A percentile compares a stretch with the other conserved stretches of the same genome.
Evolutionary conservation across 306 rosid species (phyloP).

Genomic region (Bauhinia variegata): DNA sequence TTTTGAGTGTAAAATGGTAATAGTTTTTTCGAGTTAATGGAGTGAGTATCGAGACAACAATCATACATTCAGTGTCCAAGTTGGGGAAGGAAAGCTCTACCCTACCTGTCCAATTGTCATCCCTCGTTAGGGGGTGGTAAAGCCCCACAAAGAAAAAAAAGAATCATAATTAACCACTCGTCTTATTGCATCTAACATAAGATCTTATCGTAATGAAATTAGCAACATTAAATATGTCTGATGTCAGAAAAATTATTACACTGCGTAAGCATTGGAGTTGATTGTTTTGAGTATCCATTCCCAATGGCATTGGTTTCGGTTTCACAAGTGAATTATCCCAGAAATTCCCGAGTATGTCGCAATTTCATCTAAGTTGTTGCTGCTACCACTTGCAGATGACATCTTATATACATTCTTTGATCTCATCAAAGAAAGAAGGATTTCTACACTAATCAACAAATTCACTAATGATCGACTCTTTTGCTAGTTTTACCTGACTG

Average conservation of each 20-base stretch:
- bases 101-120: no score
- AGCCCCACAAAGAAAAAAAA: no score
- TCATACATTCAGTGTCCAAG: no score
- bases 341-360: not conserved
- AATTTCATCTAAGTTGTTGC: not conserved
- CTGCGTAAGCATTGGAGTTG: not conserved
- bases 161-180: no score
- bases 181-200: no score
- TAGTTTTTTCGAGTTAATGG: no score
- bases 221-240: no score
- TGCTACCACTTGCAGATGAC: not conserved
- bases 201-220: no score
- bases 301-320: not conserved
- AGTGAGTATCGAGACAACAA: no score
- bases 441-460: slow-evolving; percentile 32
- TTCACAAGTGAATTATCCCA: not conserved
- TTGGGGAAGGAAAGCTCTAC: no score
- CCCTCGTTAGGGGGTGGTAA: no score
- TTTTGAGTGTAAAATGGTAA: no score
- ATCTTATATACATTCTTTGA: slow-evolving; percentile 39
- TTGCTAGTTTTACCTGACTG: slow-evolving; percentile 46
- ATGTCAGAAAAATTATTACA: not conserved
- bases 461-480: slow-evolving; percentile 32
- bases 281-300: not conserved
- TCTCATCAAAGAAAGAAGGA: slow-evolving; percentile 25